Evolutionary conservation across 1,139 yeast genomes (phyloP).

Genomic region (Eremothecium sinecaudum): DNA sequence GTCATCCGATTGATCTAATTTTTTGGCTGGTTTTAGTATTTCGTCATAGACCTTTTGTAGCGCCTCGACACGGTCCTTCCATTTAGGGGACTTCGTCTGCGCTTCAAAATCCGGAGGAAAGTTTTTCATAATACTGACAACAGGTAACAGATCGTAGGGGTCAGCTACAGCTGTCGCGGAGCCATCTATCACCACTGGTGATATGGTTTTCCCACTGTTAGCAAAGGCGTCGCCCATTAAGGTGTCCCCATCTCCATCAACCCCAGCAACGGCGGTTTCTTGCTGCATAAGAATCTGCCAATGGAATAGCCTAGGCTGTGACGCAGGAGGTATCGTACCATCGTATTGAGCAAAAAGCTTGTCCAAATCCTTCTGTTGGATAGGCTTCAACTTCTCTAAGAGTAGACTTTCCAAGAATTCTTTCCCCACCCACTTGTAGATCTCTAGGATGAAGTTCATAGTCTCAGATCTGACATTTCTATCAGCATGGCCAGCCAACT

Average conservation of each 20-base stretch:
- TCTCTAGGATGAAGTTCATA: constrained; percentile 54
- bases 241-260: constrained; percentile 34
- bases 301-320: constrained; percentile 20
- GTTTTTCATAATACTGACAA: constrained; percentile 53
- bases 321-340: constrained; percentile 12
- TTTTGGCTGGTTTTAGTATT: constrained; percentile 39
- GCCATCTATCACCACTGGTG: constrained; percentile 15
- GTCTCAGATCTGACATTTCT: constrained; percentile 78
- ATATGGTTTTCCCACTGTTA: neutral
- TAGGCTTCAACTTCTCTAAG: constrained; percentile 72
- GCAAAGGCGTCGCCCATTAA: constrained; percentile 34
- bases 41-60: constrained; percentile 54
- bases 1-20: constrained; percentile 46
- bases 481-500: constrained; percentile 80
- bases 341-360: constrained; percentile 51
- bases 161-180: constrained; percentile 26
- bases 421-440: constrained; percentile 71
- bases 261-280: constrained; percentile 19
- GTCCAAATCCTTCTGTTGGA: constrained; percentile 79
- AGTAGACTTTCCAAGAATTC: constrained; percentile 46
- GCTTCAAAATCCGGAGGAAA: constrained; percentile 55
- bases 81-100: constrained; percentile 52
- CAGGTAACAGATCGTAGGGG: constrained; percentile 46
- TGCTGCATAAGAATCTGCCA: constrained; percentile 33
- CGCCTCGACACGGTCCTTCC: constrained; percentile 90